Base-by-base conservation (phyloP, 768 basidiomycete species). In the Coprinopsis sp. region DNA sequence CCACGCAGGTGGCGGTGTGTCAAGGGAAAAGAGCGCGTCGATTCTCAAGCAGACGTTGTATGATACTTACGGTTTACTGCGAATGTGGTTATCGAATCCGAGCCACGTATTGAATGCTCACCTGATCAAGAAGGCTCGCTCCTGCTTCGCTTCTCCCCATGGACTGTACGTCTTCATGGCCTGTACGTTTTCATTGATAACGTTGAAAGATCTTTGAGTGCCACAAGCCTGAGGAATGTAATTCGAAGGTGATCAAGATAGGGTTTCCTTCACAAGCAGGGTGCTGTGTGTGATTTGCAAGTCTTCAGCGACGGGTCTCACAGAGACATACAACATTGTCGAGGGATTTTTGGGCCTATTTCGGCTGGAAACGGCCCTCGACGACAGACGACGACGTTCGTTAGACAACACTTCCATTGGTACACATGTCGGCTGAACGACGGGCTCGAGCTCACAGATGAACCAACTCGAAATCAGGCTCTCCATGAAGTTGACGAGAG, bases 211-310 rank as follows among this genome's bases (percentile, higher is more conserved):
- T 18, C 94, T 84, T 58, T 89, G 73, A 55, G 84, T 88, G 2
- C 91, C 91, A 57, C 91, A 95, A 5, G 87, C 86, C 66, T 93
- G 86, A 69, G n/a, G n/a, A n/a, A n/a, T n/a, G n/a, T n/a, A n/a
- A n/a, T n/a, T 91, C 92, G 0, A 88, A 77, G 81, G 91, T 87
- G 78, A 99, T 98, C 77, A 94, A 97, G 63, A 99, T 91, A 69
- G 96, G 90, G 67, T 96, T 96, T 98, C 94, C 68, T 98, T 99
- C 23, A 87, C 85, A 28, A 99, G 79, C 16, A 96, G 79, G 2
- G 96, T 99, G 65, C 98, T 95, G 36, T 91, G n/a, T n/a, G 91
- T 1, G 95, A 97, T 71, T 97, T 99, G 78, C 96, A 99, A 31
- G 94, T 98, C 69, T 96, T 95, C 31, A 33, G 33, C 33, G 22